phyloP scores from a whole-genome alignment of 345 rosid species.

The Gossypium sturtianum region DNA sequence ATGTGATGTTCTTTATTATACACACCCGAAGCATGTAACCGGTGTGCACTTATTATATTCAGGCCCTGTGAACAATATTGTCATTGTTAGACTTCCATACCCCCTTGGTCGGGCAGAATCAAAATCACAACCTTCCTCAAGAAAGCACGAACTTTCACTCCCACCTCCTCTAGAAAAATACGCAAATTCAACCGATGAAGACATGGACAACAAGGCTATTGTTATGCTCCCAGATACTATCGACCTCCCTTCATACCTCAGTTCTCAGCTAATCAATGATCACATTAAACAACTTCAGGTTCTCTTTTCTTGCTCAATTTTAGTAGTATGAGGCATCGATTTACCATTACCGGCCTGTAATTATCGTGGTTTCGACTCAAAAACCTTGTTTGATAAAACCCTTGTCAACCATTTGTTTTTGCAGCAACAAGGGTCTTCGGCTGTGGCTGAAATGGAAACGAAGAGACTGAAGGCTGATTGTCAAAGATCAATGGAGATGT shows the following conservation, averaged over 20 bases:
- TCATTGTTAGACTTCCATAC: slow-evolving; percentile 40
- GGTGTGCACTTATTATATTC: neutral
- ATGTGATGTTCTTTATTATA: neutral
- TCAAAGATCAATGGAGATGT: slow-evolving; percentile 33
- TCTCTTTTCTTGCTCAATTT: slow-evolving; percentile 11
- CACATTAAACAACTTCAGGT: slow-evolving; percentile 79
- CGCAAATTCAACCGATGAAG: slow-evolving; percentile 37
- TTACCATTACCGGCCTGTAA: neutral
- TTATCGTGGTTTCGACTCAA: neutral
- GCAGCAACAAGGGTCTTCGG: slow-evolving; percentile 52
- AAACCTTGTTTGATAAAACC: neutral
- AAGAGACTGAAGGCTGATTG: slow-evolving; percentile 54
- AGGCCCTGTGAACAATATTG: slow-evolving; percentile 75
- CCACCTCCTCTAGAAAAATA: slow-evolving; percentile 68
- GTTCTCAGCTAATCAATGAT: slow-evolving; percentile 37
- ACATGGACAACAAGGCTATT: slow-evolving; percentile 22
- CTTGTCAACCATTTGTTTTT: neutral
- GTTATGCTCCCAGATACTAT: slow-evolving; percentile 35
- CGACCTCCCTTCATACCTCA: slow-evolving; percentile 29
- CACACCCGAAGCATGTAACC: neutral
- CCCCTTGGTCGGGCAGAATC: slow-evolving; percentile 15
- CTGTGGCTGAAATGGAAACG: slow-evolving; percentile 62
- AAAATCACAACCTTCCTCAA: slow-evolving; percentile 38
- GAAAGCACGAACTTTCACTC: slow-evolving; percentile 37
- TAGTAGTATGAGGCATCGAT: neutral